Conservation (phyloP, 208 protist species). For the Lotmaria passim region DNA sequence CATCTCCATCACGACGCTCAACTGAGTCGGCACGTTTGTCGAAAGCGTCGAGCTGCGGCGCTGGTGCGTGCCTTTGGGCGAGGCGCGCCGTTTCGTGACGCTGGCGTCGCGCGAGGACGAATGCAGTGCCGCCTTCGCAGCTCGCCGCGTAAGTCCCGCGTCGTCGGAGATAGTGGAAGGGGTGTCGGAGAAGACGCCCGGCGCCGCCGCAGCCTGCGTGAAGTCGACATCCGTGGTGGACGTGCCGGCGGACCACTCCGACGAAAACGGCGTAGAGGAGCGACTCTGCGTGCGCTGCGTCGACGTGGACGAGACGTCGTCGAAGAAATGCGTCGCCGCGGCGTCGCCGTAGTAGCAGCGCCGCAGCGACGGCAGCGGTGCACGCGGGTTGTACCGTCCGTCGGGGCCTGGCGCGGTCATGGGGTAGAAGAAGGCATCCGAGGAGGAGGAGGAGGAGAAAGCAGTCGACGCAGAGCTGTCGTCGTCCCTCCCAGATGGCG, state of each 20-base stretch:
- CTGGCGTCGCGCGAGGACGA: not conserved
- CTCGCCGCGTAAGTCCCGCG: not conserved
- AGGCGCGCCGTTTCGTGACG: not conserved
- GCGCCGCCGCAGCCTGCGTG: not conserved
- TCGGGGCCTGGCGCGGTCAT: conserved; percentile 19
- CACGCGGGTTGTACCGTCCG: conserved; percentile 21
- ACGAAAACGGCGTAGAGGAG: conserved; percentile 25
- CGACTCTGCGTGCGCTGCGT: conserved; percentile 19
- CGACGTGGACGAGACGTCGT: conserved; percentile 19
- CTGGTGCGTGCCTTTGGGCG: not conserved
- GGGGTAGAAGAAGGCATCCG: not conserved
- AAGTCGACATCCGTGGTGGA: not conserved
- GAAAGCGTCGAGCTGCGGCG: not conserved
- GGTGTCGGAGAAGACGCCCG: not conserved
- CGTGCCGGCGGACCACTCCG: conserved; percentile 28
- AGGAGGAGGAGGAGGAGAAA: not conserved
- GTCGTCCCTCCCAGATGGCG: conserved; percentile 1
- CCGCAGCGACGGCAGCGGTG: conserved; percentile 25
- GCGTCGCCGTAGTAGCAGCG: conserved; percentile 37
- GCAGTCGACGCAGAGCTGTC: not conserved
- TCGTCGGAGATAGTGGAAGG: not conserved
- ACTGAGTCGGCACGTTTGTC: conserved; percentile 22
- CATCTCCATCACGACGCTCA: conserved; percentile 33
- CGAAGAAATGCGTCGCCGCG: conserved; percentile 10
- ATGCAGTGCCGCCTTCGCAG: not conserved